Conservation (phyloP, 2,329 filamentous ascomycete genomes). For the Neofusicoccum umdonicola region DNA sequence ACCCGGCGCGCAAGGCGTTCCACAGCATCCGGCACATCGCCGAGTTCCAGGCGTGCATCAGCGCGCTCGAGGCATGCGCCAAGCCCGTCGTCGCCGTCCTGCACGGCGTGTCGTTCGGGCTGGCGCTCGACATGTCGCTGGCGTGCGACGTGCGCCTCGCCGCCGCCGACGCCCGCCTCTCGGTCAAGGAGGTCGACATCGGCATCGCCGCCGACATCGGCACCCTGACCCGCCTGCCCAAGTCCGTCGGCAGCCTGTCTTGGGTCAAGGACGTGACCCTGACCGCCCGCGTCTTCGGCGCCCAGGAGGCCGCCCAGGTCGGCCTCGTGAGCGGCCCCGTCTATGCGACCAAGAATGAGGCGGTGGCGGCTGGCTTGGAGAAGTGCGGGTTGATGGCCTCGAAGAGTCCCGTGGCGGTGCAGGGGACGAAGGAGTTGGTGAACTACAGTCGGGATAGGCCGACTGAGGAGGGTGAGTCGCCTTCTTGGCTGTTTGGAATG, state of each 20-base stretch:
- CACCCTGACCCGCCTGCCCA: constrained; percentile 70
- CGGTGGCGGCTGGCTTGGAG: constrained; percentile 61
- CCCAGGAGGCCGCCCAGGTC: constrained; percentile 66
- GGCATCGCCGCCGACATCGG: constrained; percentile 78
- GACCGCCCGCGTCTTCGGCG: constrained; percentile 66
- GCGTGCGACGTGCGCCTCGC: constrained; percentile 70
- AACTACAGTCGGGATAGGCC: constrained; percentile 78
- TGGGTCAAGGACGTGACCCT: constrained; percentile 81
- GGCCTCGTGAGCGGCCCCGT: constrained; percentile 67
- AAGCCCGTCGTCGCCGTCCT: constrained; percentile 52
- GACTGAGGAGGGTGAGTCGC: constrained; percentile 60
- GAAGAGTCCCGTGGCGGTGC: constrained; percentile 86
- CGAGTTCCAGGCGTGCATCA: constrained; percentile 78
- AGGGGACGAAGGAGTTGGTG: constrained; percentile 82
- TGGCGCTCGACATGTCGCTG: constrained; percentile 54
- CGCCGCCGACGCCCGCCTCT: constrained; percentile 58
- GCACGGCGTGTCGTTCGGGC: constrained; percentile 36
- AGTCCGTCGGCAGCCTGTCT: constrained; percentile 65
- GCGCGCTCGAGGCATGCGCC: constrained; percentile 77
- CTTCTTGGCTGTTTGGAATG: neutral
- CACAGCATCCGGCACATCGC: constrained; percentile 61
- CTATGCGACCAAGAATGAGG: constrained; percentile 58
- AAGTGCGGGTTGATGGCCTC: constrained; percentile 64
- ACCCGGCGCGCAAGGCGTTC: constrained; percentile 1
- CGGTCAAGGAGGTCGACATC: constrained; percentile 81